Evolutionary conservation across 805 yeast species (phyloP).

Genomic region (Torulaspora gathmanii): DNA sequence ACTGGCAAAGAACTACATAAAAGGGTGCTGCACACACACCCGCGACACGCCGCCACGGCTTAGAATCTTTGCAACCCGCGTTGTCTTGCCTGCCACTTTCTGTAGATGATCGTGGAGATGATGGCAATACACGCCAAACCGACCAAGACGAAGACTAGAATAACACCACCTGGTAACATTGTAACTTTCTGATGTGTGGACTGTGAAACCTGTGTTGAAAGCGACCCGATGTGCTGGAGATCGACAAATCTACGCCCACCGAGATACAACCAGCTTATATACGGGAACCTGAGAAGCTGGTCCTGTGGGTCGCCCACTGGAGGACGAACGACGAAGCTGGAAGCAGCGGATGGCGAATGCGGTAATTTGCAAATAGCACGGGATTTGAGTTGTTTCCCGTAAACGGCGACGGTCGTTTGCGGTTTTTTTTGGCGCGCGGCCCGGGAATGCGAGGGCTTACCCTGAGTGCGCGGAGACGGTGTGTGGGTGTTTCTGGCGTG

Average conservation of each 20-base stretch:
- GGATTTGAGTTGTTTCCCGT: conserved; percentile 1
- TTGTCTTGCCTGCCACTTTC: conserved; percentile 36
- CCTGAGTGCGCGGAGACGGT: neutral
- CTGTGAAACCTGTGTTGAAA: neutral
- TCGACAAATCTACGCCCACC: too few species aligned
- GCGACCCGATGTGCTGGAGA: neutral
- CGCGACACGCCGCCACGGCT: neutral
- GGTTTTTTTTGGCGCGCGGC: neutral
- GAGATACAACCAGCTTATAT: neutral
- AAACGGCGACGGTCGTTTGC: conserved; percentile 1
- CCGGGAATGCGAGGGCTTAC: too few species aligned
- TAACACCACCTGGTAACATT: conserved; percentile 72
- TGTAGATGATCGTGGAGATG: conserved; percentile 31
- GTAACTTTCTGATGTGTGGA: conserved; percentile 6
- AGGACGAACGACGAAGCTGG: too few species aligned
- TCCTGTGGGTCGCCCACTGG: too few species aligned
- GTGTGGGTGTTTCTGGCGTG: too few species aligned
- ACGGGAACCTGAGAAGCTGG: neutral
- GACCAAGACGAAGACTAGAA: conserved; percentile 52
- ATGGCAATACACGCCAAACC: conserved; percentile 36
- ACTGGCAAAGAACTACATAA: conserved; percentile 5
- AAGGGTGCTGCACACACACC: conserved; percentile 4
- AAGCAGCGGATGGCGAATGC: neutral
- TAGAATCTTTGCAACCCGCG: conserved; percentile 37
- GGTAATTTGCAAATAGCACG: conserved; percentile 5